These are phyloP conservation scores for Termitomyces eurrhizus DNA, from an alignment of 768 basidiomycete species.

Conservation along the genomic window DNA sequence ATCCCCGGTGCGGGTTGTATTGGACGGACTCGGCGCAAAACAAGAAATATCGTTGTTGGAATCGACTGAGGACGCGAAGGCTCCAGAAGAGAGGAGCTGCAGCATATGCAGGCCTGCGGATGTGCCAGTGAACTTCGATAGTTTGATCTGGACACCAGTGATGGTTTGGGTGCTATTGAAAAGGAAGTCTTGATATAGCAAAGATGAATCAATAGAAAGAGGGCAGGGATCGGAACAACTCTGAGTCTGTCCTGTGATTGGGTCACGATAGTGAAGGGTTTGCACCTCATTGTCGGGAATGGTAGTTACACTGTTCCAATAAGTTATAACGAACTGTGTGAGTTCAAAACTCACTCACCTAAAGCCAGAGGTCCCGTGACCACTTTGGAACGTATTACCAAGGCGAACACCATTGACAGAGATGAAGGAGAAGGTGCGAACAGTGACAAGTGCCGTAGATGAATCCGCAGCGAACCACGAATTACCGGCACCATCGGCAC, in stretches of 20 bases:
- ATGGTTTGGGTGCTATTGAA: slow-evolving; percentile 62
- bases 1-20: slow-evolving; percentile 57
- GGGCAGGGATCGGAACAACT: slow-evolving; percentile 83
- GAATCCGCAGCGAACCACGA: slow-evolving; percentile 84
- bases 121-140: slow-evolving; percentile 70
- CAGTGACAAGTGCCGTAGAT: slow-evolving; percentile 66
- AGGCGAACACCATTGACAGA: slow-evolving; percentile 79
- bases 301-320: slow-evolving; percentile 63
- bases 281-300: slow-evolving; percentile 87
- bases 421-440: slow-evolving; percentile 70
- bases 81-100: slow-evolving; percentile 91
- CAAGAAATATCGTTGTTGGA: slow-evolving; percentile 64
- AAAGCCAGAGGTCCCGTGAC: slow-evolving; percentile 85
- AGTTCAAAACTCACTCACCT: slow-evolving; percentile 45
- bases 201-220: slow-evolving; percentile 66
- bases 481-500: slow-evolving; percentile 72
- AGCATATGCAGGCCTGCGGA: slow-evolving; percentile 84
- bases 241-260: slow-evolving; percentile 63
- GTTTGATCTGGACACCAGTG: slow-evolving; percentile 85
- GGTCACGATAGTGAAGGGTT: slow-evolving; percentile 74
- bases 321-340: slow-evolving; percentile 4
- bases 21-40: slow-evolving; percentile 73
- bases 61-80: slow-evolving; percentile 74
- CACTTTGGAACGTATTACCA: slow-evolving; percentile 83
- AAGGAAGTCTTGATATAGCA: slow-evolving; percentile 92